phyloP scores from a whole-genome alignment of 2,329 filamentous ascomycete species.

The Fonsecaea multimorphosa region DNA sequence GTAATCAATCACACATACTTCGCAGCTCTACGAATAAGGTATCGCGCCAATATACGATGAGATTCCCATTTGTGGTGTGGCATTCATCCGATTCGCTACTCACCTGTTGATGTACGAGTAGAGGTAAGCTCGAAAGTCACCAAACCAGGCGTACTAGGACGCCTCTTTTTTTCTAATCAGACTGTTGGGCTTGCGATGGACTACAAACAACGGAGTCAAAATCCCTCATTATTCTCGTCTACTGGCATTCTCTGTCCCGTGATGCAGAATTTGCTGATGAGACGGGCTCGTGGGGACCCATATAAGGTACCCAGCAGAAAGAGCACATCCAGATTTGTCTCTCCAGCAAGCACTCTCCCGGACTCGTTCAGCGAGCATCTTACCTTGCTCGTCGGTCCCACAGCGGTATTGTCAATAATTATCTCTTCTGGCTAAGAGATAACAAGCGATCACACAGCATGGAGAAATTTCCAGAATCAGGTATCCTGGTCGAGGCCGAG shows the following conservation, averaged over 20 bases:
- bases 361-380: too few relatives aligned
- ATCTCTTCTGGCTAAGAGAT: not conserved
- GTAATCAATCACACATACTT: too few relatives aligned
- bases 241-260: too few relatives aligned
- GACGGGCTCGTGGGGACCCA: too few relatives aligned
- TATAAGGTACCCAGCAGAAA: too few relatives aligned
- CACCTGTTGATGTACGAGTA: not conserved
- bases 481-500: conserved; percentile 23
- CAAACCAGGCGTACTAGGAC: not conserved
- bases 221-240: not conserved
- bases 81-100: not conserved
- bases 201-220: not conserved
- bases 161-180: not conserved
- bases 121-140: not conserved
- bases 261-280: too few relatives aligned
- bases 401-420: not conserved
- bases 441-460: not conserved
- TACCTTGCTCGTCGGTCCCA: not conserved
- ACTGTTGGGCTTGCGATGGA: not conserved
- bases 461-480: not conserved
- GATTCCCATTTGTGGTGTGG: not conserved
- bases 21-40: too few relatives aligned
- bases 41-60: too few relatives aligned
- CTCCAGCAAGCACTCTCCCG: too few relatives aligned
- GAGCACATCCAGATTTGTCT: too few relatives aligned